Evolutionary conservation across 1,284 basidiomycete species (phyloP).

Genomic region (Afroboletus lepidellus): DNA sequence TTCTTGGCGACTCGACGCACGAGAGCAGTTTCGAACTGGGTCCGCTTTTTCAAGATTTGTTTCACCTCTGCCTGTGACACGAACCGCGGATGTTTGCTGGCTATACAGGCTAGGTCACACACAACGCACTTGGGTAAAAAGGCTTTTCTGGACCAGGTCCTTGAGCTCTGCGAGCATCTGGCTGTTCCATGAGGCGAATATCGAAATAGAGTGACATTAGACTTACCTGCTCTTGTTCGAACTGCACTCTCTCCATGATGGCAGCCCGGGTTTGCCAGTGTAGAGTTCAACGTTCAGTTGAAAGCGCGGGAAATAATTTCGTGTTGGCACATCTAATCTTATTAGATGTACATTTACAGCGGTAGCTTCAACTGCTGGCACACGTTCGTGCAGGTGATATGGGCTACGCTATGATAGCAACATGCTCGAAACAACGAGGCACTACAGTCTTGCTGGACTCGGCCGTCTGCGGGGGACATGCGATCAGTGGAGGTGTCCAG

Average conservation of each 20-base stretch:
- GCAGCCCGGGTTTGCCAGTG: background rate
- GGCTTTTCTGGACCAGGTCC: conserved; percentile 83
- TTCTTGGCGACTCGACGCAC: conserved; percentile 83
- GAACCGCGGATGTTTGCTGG: background rate
- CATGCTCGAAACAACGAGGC: conserved; percentile 2
- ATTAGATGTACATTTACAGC: too few relatives aligned
- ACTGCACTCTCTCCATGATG: conserved; percentile 90
- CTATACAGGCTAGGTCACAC: background rate
- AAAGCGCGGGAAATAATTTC: conserved; percentile 2
- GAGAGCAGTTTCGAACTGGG: conserved; percentile 80
- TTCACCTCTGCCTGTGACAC: conserved; percentile 57
- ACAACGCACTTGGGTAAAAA: conserved; percentile 77
- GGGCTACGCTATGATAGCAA: background rate
- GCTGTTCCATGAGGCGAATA: conserved; percentile 13
- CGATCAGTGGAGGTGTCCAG: background rate
- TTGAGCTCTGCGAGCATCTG: conserved; percentile 95
- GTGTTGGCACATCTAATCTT: background rate
- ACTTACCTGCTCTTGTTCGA: conserved; percentile 84
- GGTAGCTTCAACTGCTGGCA: background rate
- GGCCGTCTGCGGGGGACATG: background rate
- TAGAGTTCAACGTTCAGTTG: background rate
- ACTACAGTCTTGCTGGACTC: background rate
- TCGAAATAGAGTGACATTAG: background rate
- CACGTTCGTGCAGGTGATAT: conserved; percentile 1
- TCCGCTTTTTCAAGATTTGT: conserved; percentile 84